Evolutionary conservation across 805 yeast species (phyloP).

Genomic region (Candida tibetensis): DNA sequence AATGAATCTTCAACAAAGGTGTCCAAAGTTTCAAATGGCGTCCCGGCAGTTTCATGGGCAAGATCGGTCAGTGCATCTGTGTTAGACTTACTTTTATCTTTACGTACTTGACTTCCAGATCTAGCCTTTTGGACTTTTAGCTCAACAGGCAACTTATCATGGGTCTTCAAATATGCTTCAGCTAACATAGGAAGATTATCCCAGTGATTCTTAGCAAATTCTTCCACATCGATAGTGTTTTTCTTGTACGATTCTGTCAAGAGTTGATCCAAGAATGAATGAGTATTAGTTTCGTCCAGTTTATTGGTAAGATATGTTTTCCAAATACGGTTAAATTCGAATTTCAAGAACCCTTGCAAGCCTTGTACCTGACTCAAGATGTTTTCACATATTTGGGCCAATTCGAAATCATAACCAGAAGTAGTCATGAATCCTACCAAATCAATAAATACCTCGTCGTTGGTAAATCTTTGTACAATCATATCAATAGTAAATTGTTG

Average conservation of each 20-base stretch:
- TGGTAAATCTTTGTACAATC: conserved; percentile 17
- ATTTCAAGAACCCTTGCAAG: conserved; percentile 11
- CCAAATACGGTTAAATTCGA: conserved; percentile 21
- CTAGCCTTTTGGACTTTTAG: too few species aligned
- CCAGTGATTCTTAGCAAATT: conserved; percentile 18
- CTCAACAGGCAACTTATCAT: conserved; percentile 7
- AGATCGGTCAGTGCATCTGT: too few species aligned
- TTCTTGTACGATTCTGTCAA: conserved; percentile 11
- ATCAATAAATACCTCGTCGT: conserved; percentile 13
- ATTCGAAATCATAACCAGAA: conserved; percentile 23
- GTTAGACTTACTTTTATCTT: too few species aligned
- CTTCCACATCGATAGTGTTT: conserved; percentile 15
- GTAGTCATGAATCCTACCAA: conserved; percentile 24
- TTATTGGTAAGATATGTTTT: conserved; percentile 12
- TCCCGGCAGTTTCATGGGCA: too few species aligned
- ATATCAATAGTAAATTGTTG: conserved; percentile 23
- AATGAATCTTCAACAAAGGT: too few species aligned
- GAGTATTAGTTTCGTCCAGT: conserved; percentile 11
- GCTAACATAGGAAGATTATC: conserved; percentile 20
- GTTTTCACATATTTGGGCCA: conserved; percentile 17
- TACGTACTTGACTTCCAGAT: too few species aligned
- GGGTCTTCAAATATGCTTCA: conserved; percentile 12
- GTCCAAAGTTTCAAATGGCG: too few species aligned
- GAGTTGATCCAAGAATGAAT: conserved; percentile 19
- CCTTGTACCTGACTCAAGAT: conserved; percentile 13